phyloP scores from a whole-genome alignment of 306 rosid species.

The Prunus fruticosa region DNA sequence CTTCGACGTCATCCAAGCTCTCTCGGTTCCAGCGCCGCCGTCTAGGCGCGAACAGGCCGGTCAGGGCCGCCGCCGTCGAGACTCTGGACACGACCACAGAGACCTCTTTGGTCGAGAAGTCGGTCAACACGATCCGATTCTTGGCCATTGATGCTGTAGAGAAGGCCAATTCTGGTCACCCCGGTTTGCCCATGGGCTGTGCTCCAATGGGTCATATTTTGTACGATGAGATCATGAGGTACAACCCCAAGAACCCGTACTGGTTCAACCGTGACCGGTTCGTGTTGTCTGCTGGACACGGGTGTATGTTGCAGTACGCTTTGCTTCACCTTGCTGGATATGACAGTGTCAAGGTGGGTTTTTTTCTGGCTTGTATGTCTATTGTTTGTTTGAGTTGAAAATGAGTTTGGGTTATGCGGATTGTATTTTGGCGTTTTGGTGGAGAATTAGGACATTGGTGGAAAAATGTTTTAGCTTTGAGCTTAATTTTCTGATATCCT shows the following conservation, averaged over 20 bases:
- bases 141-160: slow-evolving; percentile 81
- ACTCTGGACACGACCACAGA: slow-evolving; percentile 53
- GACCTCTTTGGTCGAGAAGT: slow-evolving; percentile 61
- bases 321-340: slow-evolving; percentile 92
- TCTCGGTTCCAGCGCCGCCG: slow-evolving; percentile 23
- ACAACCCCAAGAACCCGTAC: slow-evolving; percentile 82
- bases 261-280: slow-evolving; percentile 99
- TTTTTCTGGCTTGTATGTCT: not conserved
- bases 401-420: not conserved
- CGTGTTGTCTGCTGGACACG: slow-evolving; percentile 94
- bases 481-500: not conserved
- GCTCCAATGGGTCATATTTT: slow-evolving; percentile 94
- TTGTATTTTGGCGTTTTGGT: not conserved
- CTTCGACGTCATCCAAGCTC: slow-evolving; percentile 10
- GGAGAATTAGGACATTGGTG: not conserved
- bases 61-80: slow-evolving; percentile 50
- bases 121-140: slow-evolving; percentile 91
- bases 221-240: slow-evolving; percentile 84
- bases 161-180: slow-evolving; percentile 96
- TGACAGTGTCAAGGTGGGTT: slow-evolving; percentile 70
- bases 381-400: not conserved
- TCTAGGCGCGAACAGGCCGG: not conserved
- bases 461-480: not conserved
- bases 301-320: slow-evolving; percentile 95
- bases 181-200: slow-evolving; percentile 97